phyloP scores from a whole-genome alignment of 345 rosid species.

The Pugionium cornutum region DNA sequence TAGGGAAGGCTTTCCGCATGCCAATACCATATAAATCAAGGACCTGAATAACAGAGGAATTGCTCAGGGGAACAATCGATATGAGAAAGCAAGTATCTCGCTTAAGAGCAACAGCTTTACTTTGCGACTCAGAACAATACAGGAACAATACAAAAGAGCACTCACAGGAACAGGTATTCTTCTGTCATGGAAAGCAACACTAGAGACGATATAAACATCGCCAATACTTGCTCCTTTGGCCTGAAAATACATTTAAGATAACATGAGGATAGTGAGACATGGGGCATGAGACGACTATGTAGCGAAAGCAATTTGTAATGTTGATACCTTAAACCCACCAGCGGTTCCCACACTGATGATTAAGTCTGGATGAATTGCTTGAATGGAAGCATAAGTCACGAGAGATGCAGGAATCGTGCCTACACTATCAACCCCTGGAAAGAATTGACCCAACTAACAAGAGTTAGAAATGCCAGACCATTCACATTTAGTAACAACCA shows the following conservation, averaged over 20 bases:
- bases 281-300: not conserved
- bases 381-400: slow-evolving; percentile 80
- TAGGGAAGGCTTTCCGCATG: slow-evolving; percentile 54
- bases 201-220: slow-evolving; percentile 71
- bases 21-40: slow-evolving; percentile 90
- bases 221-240: slow-evolving; percentile 75
- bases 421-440: slow-evolving; percentile 77
- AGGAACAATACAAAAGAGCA: slow-evolving; percentile 7
- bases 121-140: not conserved
- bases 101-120: not conserved
- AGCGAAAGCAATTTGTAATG: not conserved
- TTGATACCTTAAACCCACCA: slow-evolving; percentile 83
- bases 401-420: slow-evolving; percentile 87
- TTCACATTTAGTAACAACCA: not conserved
- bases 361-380: slow-evolving; percentile 68
- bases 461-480: not conserved
- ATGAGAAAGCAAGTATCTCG: not conserved
- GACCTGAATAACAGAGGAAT: slow-evolving; percentile 44
- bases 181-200: slow-evolving; percentile 92
- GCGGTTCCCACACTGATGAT: slow-evolving; percentile 90
- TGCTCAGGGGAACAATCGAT: not conserved
- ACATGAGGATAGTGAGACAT: not conserved
- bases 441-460: slow-evolving; percentile 22
- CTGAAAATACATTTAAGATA: slow-evolving; percentile 40
- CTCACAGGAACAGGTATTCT: slow-evolving; percentile 91